A percentile compares a stretch with the other conserved stretches of the same genome.
Evolutionary conservation across 2,329 filamentous ascomycete species (phyloP).

Genomic region (Sporothrix globosa): DNA sequence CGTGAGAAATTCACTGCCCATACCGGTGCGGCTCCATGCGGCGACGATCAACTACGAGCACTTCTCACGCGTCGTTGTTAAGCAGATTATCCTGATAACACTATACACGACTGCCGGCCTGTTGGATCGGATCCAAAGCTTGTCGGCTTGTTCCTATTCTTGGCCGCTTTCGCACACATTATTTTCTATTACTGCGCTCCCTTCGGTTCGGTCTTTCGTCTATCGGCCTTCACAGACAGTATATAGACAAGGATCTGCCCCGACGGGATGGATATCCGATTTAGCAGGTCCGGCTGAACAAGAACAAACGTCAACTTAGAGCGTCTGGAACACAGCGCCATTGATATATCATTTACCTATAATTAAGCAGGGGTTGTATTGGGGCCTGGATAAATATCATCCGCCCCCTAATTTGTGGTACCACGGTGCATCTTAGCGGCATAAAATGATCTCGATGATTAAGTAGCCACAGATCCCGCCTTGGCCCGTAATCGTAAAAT

Average conservation of each 20-base stretch:
- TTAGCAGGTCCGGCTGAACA: constrained; percentile 20
- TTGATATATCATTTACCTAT: not conserved
- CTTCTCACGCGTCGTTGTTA: not conserved
- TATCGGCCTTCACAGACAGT: not conserved
- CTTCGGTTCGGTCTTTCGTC: not conserved
- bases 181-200: not conserved
- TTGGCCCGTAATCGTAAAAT: not conserved
- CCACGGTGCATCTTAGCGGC: not conserved
- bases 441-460: constrained; percentile 8
- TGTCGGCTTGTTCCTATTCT: not conserved
- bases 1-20: not conserved
- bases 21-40: not conserved
- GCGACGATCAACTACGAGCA: not conserved
- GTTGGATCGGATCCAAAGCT: not conserved
- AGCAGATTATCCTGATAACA: not conserved
- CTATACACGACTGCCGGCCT: not conserved
- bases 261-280: constrained; percentile 18
- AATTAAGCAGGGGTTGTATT: not conserved
- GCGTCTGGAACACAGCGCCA: constrained; percentile 13
- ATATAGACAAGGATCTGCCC: not conserved
- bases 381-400: constrained; percentile 10
- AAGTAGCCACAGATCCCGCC: not conserved
- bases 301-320: not conserved
- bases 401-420: not conserved
- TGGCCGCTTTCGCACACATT: not conserved